phyloP scores from a whole-genome alignment of 1,139 yeast species.

The Eremothecium sinecaudum region DNA sequence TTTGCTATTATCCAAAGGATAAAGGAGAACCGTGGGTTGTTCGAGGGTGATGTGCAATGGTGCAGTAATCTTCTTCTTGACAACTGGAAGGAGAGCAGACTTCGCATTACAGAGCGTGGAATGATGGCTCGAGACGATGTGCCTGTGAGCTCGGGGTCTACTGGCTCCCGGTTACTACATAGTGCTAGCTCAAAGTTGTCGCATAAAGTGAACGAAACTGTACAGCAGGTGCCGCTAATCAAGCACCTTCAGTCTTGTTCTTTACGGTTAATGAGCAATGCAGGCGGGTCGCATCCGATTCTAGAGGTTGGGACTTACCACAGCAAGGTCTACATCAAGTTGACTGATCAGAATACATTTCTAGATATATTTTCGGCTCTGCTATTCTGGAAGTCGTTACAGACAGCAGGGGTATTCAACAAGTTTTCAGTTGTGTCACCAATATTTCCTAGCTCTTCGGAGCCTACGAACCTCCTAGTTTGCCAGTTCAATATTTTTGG shows the following conservation, averaged over 20 bases:
- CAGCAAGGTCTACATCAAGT: conserved; percentile 39
- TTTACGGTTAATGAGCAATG: conserved; percentile 21
- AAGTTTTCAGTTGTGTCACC: conserved; percentile 32
- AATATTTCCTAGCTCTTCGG: conserved; percentile 6
- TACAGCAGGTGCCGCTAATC: conserved; percentile 23
- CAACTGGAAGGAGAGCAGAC: conserved; percentile 19
- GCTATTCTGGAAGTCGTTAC: conserved; percentile 56
- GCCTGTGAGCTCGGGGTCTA: neutral
- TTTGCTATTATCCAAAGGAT: conserved; percentile 9
- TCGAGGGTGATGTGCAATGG: conserved; percentile 29
- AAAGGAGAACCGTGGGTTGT: conserved; percentile 21
- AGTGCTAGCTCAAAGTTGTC: conserved; percentile 2
- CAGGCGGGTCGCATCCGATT: conserved; percentile 34
- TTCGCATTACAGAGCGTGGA: conserved; percentile 23
- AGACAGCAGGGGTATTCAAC: conserved; percentile 48
- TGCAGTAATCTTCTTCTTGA: conserved; percentile 14
- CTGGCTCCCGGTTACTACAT: neutral
- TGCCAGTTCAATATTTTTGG: conserved; percentile 60
- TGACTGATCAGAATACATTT: conserved; percentile 39
- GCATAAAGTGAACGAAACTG: neutral
- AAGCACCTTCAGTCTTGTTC: conserved; percentile 34
- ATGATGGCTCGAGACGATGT: conserved; percentile 12
- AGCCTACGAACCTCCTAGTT: conserved; percentile 40
- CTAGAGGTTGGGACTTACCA: conserved; percentile 41
- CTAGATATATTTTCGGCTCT: conserved; percentile 43